Base-by-base conservation (phyloP, 352 stramenopile species). In the Globisporangium cederbergense region DNA sequence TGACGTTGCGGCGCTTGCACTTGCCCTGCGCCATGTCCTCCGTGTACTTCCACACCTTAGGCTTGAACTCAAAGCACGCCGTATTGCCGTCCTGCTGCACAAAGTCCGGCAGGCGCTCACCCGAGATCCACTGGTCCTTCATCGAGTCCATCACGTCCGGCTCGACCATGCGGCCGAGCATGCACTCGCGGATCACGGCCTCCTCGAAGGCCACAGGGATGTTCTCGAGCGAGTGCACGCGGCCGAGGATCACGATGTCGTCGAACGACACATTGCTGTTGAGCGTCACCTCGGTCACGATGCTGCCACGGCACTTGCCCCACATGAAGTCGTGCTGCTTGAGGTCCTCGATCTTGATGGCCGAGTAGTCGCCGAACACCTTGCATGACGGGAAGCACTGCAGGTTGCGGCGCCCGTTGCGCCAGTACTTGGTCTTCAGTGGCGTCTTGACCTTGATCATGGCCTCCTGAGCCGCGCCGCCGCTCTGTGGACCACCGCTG, bases 311-410 rank as follows among this genome's bases (percentile, higher is more conserved):
- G 66, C 86, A 95, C 72, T 95, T 95, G 74, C 86, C 86, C 86
- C 86, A 95, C 86, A 95, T 95, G 55, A 95, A 95, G 65, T 95
- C 86, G 66, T 95, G 86, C 65, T 93, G 84, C 79, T 93, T 93
- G 9, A 95, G 70, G 69, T 93, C 85, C 66, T 95, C 83, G 51
- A 95, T 89, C 73, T 93, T 93, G 75, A 93, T 93, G 25, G 83
- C 79, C 53, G 83, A 95, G 73, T 96, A 96, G 76, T 96, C 88
- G 2, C 88, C 88, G 65, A 93, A 96, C n/a, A 94, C 83, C 62
- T 94, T 93, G 68, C 88, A 96, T 6, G 76, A 86, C 34, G 88
- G 88, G 66, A 96, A 96, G 71, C 88, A 96, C 73, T 96, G 88
- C 16, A 96, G 70, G 63, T 96, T 96, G 58, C 88, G 88, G n/a